Evolutionary conservation across 1,284 basidiomycete genomes (phyloP), one percentile per base, ranked within the genome.

Genomic region (Pascua sp.): DNA sequence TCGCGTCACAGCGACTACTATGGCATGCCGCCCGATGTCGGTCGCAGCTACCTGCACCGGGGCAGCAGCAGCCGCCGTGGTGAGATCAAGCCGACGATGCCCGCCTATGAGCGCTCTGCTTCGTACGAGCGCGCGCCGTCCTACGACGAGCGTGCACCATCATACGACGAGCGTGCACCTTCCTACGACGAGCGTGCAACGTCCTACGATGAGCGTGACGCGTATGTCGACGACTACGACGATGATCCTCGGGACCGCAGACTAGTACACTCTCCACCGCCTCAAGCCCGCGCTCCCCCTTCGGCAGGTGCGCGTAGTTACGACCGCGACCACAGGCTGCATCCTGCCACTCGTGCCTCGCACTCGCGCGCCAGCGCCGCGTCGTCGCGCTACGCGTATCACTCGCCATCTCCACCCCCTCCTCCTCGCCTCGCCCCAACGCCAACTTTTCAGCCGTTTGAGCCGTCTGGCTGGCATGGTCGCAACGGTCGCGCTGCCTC

Each of bases 31-130:
- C 51, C 55, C 24, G 59, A 58, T 18, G 61, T 59, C 10, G 61
- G 58, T 17, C 55, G 58, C 24, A 57, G 55, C 40, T 63, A 63
- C 53, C 51, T 60, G 41, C 60, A 61, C 54, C 60, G 53, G 42
- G 49, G 49, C 42, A 45, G 44, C 40, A 49, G 45, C 7, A 32
- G 24, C 24, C 24, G 24, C 24, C 24, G 24, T 32, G 7, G 24
- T 7, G 24, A 32, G 4, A 32, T 32, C 24, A 32, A 32, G 24
- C 24, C 24, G 24, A 32, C 24, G 24, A 32, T 32, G 47, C 15
- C 53, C 16, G 48, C 49, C 44, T 56, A 51, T 46, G 55, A 56
- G 36, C 46, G 55, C 45, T 51, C 55, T 4, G 50, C 49, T 13
- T 48, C 45, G 5, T 51, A 42, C n/a, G 50, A 56, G 40, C 50